phyloP scores from a whole-genome alignment of 495 filamentous ascomycete species.

The Penicillium mononematosum region DNA sequence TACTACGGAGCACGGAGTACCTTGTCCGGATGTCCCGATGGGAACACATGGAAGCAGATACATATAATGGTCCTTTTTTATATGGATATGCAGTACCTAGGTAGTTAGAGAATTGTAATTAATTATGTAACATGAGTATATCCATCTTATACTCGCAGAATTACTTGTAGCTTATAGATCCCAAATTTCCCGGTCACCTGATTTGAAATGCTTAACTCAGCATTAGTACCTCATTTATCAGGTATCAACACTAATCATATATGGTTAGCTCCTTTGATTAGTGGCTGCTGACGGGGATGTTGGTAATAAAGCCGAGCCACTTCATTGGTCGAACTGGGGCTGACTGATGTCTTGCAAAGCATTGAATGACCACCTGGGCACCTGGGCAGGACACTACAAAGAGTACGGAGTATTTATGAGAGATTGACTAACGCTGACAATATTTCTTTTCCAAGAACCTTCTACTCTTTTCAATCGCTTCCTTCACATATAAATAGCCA shows the following conservation, averaged over 20 bases:
- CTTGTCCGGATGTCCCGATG: no score
- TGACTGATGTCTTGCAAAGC: slow-evolving; percentile 36
- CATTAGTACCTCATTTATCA: background rate
- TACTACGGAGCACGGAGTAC: no score
- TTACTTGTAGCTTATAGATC: background rate
- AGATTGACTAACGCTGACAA: slow-evolving; percentile 30
- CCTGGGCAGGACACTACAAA: background rate
- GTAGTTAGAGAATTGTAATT: background rate
- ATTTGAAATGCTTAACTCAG: slow-evolving; percentile 6
- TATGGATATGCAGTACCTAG: background rate
- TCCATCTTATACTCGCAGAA: background rate
- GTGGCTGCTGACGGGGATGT: slow-evolving; percentile 32
- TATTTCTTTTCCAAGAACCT: slow-evolving; percentile 14
- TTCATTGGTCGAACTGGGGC: slow-evolving; percentile 15
- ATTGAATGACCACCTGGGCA: background rate
- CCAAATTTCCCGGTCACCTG: background rate
- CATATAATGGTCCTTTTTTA: background rate
- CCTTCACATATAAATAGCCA: slow-evolving; percentile 36
- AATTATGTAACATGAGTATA: no score
- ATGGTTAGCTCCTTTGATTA: slow-evolving; percentile 11
- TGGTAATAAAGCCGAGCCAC: slow-evolving; percentile 23
- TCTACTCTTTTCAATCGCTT: slow-evolving; percentile 22
- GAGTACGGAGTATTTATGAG: slow-evolving; percentile 11
- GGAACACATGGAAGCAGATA: background rate
- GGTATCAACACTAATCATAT: slow-evolving; percentile 6